Evolutionary conservation across 169 alveolate species (phyloP), one percentile per base, ranked within the genome.

Genomic region (Cryptosporidium bovis): DNA sequence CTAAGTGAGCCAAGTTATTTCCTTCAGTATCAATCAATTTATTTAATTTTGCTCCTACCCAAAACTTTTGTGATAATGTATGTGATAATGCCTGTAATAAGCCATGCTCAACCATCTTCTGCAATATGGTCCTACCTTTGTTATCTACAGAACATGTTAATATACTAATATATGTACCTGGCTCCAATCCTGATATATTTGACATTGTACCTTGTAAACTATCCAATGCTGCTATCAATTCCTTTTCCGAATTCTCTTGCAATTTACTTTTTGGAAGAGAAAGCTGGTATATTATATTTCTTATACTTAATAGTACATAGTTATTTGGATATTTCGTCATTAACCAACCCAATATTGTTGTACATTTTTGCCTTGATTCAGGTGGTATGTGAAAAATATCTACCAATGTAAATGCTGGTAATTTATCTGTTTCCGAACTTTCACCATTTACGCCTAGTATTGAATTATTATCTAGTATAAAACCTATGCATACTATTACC

Each of bases 161-260:
- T 60, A 77, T 62, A 50, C 87, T 77, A 3, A 77, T 77, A 77
- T 77, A 77, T 8, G 87, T 77, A 2, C 87, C 87, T 1, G 87
- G 87, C 13, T 77, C 87, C 7, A 77, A 40, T 24, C 87, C 87
- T 10, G 87, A 77, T 29, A 77, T 71, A 48, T 77, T 77, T 2
- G 87, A 77, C 62, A 77, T 77, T 56, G 87, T 77, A 15, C 87
- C 87, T 13, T 77, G 87, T 20, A 77, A 44, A 60, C 87, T 77
- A 62, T 77, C 87, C 71, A 77, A 44, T 24, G 87, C 87, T 13
- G 87, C 71, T 46, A 77, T 77, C 29, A 77, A 62, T 60, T 77
- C 87, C 64, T 77, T 77, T 48, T 77, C 87, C 0, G 87, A 56
- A 40, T 44, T 44, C 36, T 77, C 87, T 31, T 56, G 87, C 8